Conservation (phyloP, 805 yeast species). For the Priceomyces fermenticarens region DNA sequence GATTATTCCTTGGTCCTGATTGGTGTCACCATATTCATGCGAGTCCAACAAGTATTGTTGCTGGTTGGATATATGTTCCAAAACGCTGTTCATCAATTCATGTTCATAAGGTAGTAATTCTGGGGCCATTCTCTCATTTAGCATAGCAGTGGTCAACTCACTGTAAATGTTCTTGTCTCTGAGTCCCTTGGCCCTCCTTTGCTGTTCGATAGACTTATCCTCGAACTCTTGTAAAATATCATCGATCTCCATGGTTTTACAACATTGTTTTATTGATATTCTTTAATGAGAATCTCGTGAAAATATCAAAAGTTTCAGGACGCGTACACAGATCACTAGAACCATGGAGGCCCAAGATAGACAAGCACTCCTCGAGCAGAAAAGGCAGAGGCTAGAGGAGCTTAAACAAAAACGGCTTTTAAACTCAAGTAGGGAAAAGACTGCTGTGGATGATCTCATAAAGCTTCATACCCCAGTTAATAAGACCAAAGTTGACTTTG, state of each 20-base stretch:
- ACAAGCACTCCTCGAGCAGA: slow-evolving; percentile 37
- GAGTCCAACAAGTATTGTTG: slow-evolving; percentile 75
- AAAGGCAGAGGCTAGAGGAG: slow-evolving; percentile 32
- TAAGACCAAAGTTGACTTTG: slow-evolving; percentile 16
- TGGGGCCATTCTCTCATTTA: slow-evolving; percentile 82
- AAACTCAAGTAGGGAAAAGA: slow-evolving; percentile 28
- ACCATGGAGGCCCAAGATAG: slow-evolving; percentile 18
- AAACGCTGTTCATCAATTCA: slow-evolving; percentile 53
- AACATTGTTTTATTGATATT: neutral
- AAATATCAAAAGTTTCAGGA: neutral
- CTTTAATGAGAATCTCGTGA: neutral
- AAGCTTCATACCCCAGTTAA: slow-evolving; percentile 6
- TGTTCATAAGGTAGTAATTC: slow-evolving; percentile 77
- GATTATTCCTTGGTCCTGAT: slow-evolving; percentile 34
- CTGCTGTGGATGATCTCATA: slow-evolving; percentile 14
- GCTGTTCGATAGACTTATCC: slow-evolving; percentile 6
- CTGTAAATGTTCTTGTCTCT: slow-evolving; percentile 31
- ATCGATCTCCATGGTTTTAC: slow-evolving; percentile 50
- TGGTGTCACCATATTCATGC: slow-evolving; percentile 65
- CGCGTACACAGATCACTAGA: neutral
- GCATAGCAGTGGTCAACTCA: slow-evolving; percentile 63
- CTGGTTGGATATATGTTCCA: slow-evolving; percentile 61
- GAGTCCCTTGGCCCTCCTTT: slow-evolving; percentile 8
- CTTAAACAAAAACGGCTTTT: slow-evolving; percentile 16
- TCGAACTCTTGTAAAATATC: slow-evolving; percentile 72